Conservation (phyloP, 805 yeast species). For the Metschnikowia santaceciliae region DNA sequence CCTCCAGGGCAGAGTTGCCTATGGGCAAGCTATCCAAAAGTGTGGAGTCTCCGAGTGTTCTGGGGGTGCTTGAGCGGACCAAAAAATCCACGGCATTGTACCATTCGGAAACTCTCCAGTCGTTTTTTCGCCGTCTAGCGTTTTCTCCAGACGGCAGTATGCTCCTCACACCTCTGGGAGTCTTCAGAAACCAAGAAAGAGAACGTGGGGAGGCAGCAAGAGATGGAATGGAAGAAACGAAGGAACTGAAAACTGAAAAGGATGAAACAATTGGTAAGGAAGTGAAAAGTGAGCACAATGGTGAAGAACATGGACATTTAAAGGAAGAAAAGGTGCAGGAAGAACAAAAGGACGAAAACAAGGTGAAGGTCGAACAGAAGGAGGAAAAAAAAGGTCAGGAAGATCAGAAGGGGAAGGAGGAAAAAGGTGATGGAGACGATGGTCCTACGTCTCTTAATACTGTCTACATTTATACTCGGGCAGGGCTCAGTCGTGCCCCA, state of each 20-base stretch:
- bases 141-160: conserved; percentile 90
- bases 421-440: not conserved
- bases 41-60: not conserved
- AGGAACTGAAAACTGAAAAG: conserved; percentile 3
- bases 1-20: conserved; percentile 57
- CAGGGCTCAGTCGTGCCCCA: conserved; percentile 65
- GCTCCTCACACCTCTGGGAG: conserved; percentile 72
- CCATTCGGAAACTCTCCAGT: conserved; percentile 82
- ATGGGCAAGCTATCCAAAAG: conserved; percentile 1
- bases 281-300: too few species aligned
- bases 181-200: conserved; percentile 30
- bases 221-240: conserved; percentile 9
- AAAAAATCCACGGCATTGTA: conserved; percentile 36
- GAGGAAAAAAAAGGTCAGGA: too few species aligned
- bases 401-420: not conserved
- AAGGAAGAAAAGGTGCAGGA: too few species aligned
- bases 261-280: too few species aligned
- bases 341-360: too few species aligned
- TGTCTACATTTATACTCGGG: conserved; percentile 74
- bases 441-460: conserved; percentile 45
- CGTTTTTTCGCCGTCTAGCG: conserved; percentile 81
- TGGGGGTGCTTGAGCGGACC: not conserved
- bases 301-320: conserved; percentile 1
- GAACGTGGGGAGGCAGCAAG: not conserved
- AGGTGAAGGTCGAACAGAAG: too few species aligned